Percentiles rank a stretch among this genome's conserved stretches.
Conservation (phyloP, 2,329 filamentous ascomycete genomes). For the Aspergillus japonicus region DNA sequence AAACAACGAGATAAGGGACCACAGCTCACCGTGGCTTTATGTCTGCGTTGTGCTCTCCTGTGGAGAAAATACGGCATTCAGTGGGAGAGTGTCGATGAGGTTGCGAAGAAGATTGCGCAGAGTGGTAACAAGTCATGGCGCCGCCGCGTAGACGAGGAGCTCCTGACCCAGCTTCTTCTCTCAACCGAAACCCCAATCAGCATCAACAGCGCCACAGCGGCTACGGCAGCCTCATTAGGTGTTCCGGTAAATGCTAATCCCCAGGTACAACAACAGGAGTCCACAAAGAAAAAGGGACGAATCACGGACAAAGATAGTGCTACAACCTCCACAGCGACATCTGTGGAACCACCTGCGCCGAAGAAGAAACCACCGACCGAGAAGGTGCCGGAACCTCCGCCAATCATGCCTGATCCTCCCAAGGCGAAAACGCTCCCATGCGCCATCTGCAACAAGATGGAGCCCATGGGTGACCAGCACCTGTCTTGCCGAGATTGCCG, state of each 20-base stretch:
- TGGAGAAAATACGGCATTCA: constrained; percentile 96
- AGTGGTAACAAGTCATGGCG: constrained; percentile 81
- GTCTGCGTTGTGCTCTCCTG: constrained; percentile 82
- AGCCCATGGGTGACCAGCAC: constrained; percentile 69
- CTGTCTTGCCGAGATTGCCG: constrained; percentile 83
- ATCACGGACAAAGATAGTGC: constrained; percentile 51
- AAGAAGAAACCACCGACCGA: constrained; percentile 63
- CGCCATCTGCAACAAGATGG: constrained; percentile 75
- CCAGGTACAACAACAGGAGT: constrained; percentile 46
- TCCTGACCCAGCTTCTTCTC: constrained; percentile 52
- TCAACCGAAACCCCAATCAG: constrained; percentile 47
- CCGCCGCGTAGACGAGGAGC: constrained; percentile 85
- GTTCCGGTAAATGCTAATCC: constrained; percentile 39
- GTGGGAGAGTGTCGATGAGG: constrained; percentile 90
- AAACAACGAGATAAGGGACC: constrained; percentile 76
- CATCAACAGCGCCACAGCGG: constrained; percentile 43
- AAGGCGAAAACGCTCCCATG: constrained; percentile 78
- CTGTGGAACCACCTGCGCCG: constrained; percentile 47
- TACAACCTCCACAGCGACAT: constrained; percentile 45
- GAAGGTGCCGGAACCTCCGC: constrained; percentile 56
- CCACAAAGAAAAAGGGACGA: constrained; percentile 62
- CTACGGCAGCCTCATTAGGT: constrained; percentile 45
- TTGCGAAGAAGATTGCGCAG: constrained; percentile 80
- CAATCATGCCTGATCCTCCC: constrained; percentile 73
- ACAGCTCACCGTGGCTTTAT: constrained; percentile 77